phyloP scores from a whole-genome alignment of 2,329 filamentous ascomycete genomes.

The Tolypocladium endophyticum region DNA sequence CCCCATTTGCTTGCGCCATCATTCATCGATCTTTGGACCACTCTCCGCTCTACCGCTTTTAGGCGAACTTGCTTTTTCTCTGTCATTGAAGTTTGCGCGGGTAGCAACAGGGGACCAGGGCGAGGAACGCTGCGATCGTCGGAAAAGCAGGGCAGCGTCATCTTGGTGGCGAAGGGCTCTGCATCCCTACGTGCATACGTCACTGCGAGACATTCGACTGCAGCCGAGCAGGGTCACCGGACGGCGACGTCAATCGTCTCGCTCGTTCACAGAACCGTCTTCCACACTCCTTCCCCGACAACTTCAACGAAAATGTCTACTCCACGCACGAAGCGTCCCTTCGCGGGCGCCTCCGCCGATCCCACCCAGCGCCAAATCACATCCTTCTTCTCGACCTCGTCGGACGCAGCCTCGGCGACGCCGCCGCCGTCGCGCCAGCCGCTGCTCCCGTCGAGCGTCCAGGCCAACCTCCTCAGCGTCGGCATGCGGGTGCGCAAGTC shows the following conservation, averaged over 20 bases:
- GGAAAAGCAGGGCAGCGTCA: not conserved
- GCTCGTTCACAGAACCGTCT: not conserved
- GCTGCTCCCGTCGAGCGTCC: conserved; percentile 52
- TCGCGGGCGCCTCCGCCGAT: conserved; percentile 48
- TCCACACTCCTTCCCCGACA: not conserved
- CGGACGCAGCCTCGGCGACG: conserved; percentile 21
- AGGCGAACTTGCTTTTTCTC: not conserved
- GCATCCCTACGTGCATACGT: not conserved
- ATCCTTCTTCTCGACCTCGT: conserved; percentile 41
- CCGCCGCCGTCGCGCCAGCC: conserved; percentile 26
- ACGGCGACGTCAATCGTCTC: not conserved
- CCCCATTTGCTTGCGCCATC: not conserved
- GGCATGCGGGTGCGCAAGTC: conserved; percentile 93
- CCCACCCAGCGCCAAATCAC: conserved; percentile 53
- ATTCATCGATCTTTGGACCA: not conserved
- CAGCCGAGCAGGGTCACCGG: not conserved
- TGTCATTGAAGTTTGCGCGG: not conserved
- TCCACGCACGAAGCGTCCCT: conserved; percentile 49
- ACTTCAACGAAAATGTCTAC: conserved; percentile 31
- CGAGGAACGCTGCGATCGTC: not conserved
- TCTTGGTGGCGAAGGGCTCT: not conserved
- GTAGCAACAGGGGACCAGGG: not conserved
- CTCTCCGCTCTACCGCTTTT: not conserved
- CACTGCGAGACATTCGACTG: not conserved
- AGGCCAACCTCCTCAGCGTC: conserved; percentile 78